These are phyloP conservation scores for Chimonanthus salicifolius DNA, from an alignment of 164 flowering plant species.

Conservation along the genomic window DNA sequence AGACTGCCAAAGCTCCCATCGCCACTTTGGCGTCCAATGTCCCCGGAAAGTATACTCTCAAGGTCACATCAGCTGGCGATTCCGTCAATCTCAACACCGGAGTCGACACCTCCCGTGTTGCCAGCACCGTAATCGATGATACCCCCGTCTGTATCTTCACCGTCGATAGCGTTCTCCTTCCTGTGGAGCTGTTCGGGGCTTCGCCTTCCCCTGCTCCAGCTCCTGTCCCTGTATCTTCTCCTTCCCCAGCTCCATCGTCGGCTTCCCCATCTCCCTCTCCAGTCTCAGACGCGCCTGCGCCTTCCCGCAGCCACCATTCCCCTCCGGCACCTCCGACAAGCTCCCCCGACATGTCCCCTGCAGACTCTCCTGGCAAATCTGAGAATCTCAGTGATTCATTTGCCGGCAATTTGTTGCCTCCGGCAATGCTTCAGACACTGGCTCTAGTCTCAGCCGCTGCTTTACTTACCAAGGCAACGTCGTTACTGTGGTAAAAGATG, in stretches of 20 bases:
- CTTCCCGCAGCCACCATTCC: slow-evolving; percentile 11
- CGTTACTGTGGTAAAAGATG: too few relatives aligned
- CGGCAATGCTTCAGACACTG: too few relatives aligned
- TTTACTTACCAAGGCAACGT: too few relatives aligned
- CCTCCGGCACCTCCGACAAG: slow-evolving; percentile 13
- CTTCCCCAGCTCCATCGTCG: slow-evolving; percentile 34
- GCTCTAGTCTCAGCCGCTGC: too few relatives aligned
- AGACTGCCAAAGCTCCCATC: slow-evolving; percentile 43
- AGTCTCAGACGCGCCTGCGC: slow-evolving; percentile 34
- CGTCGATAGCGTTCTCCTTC: slow-evolving; percentile 66
- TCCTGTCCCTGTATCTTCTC: slow-evolving; percentile 35
- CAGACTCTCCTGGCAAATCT: slow-evolving; percentile 13
- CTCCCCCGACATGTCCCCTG: slow-evolving; percentile 31
- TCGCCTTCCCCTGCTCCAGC: slow-evolving; percentile 73
- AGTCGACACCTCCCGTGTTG: slow-evolving; percentile 58
- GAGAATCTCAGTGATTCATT: slow-evolving; percentile 1
- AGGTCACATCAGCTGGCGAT: slow-evolving; percentile 55
- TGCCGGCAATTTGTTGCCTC: slow-evolving; percentile 14
- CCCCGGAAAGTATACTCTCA: slow-evolving; percentile 59
- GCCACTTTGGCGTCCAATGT: slow-evolving; percentile 67
- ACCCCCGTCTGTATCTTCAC: slow-evolving; percentile 67
- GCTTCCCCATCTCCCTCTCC: slow-evolving; percentile 34
- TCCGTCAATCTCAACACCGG: slow-evolving; percentile 64
- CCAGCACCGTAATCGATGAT: slow-evolving; percentile 57
- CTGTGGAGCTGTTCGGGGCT: slow-evolving; percentile 60